Base-by-base conservation (phyloP, 1,284 basidiomycete genomes). In the Apiotrichum porosum region DNA sequence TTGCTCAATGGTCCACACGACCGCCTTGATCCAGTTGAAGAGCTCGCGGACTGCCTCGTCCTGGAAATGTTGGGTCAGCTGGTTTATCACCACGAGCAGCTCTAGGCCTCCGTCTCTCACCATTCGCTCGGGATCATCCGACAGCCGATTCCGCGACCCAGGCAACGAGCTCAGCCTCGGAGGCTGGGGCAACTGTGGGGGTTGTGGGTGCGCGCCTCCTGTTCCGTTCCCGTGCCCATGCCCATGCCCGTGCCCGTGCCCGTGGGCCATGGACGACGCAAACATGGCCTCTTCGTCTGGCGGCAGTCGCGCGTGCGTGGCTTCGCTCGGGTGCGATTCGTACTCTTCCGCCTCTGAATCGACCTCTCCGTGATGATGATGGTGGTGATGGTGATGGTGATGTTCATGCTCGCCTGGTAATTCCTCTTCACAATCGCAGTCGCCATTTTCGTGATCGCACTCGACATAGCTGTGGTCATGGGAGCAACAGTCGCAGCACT, bases 1-100 rank as follows among this genome's bases (percentile, higher is more conserved):
- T 54, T 73, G 71, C 51, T 72, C 70, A 37, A 71, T 72, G 23
- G 70, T 69, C 70, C 70, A 73, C 23, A 72, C 68, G 38, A 72
- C 68, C 1, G 69, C 66, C 57, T 73, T 73, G 43, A 73, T 72
- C 71, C 71, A 73, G 49, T 68, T 69, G 64, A 73, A 73, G 22
- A 73, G 57, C 49, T 71, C 70, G 37, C 64, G 53, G 1, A 71
- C 67, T 0, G 68, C 66, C 38, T 69, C 65, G 48, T 73, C 70
- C 69, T 72, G 46, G 14, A 3, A 9, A 31, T 32, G 9, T 26
- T 23, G 33, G 12, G 42, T 50, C 17, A 51, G 42, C 46, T 33
- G 9, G 38, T 31, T n/a, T 32, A 42, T 18, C 18, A 39, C 22
- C 18, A 28, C 26, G 26, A 28, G 26, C 26, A 28, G 6, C 26